A percentile compares a stretch with the other conserved stretches of the same genome.
Conservation (phyloP, 2,329 filamentous ascomycete species). For the Fusarium torreyae region DNA sequence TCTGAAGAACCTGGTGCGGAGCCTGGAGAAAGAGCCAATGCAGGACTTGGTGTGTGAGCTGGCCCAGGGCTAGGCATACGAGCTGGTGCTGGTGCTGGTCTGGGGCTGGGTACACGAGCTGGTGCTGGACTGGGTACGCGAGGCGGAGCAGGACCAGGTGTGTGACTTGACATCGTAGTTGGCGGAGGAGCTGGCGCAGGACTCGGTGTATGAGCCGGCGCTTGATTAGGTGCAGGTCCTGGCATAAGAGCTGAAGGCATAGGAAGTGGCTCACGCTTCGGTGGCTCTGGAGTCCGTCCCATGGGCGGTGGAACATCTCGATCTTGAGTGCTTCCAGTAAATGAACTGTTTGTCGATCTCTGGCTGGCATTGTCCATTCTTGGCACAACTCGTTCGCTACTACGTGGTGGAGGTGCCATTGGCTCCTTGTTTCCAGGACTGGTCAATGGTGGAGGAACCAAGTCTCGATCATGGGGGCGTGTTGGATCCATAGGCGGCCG, state of each 20-base stretch:
- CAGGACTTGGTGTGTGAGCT: conserved; percentile 17
- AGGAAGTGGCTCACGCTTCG: conserved; percentile 36
- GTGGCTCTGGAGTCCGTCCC: conserved; percentile 39
- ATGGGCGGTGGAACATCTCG: conserved; percentile 49
- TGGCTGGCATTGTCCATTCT: conserved; percentile 61
- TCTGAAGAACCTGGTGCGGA: conserved; percentile 40
- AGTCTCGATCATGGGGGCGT: conserved; percentile 67
- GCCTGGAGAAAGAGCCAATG: conserved; percentile 17
- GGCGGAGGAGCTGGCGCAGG: background rate
- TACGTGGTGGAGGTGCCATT: conserved; percentile 65
- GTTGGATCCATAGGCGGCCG: conserved; percentile 76
- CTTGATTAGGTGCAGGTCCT: conserved; percentile 5
- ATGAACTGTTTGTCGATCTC: conserved; percentile 43
- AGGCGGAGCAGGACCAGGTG: conserved; percentile 5
- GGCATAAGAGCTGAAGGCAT: conserved; percentile 41
- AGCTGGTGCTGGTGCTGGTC: background rate
- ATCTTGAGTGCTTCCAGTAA: conserved; percentile 54
- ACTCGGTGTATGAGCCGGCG: conserved; percentile 2
- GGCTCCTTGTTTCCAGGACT: conserved; percentile 65
- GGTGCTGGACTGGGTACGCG: conserved; percentile 19
- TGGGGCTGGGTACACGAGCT: conserved; percentile 1
- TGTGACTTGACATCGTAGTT: conserved; percentile 3
- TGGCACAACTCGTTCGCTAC: conserved; percentile 64
- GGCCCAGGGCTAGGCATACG: background rate
- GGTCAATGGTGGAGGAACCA: conserved; percentile 72